Evolutionary conservation across 208 protist genomes (phyloP), one percentile per base, ranked within the genome.

Genomic region (Trypanosoma conorhini): DNA sequence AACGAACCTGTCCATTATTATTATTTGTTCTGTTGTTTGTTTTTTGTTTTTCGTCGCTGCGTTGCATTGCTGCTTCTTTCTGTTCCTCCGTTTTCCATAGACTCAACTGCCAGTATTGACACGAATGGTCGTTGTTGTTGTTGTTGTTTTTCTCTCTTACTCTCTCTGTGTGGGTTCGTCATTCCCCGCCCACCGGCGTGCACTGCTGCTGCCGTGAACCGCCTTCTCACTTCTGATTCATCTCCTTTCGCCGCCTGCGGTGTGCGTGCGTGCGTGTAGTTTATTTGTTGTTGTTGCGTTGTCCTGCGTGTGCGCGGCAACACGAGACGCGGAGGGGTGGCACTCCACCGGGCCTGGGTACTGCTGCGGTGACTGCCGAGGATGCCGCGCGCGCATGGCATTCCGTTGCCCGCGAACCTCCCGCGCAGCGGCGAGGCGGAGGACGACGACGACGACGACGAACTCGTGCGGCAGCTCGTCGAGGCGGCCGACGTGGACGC

Each of bases 391-490:
- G 31, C 8, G 13, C 31, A 15, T 38, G 55, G 55, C 17, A 38
- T 60, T 22, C 38, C 59, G 38, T 33, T 24, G 33, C 59, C 38
- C 9, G 30, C 24, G 13, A 54, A 38, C 15, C 48, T 31, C 5
- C 7, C 62, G 33, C 12, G 33, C 9, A 26, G 31, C 31, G 38
- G 4, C 21, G n/a, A 22, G 24, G 40, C 30, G 12, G 51, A 21
- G n/a, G 33, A 40, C 15, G 13, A 73, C 17, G 26, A 72, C 13
- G 74, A 83, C 13, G 74, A 83, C 58, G 90, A 95, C 0, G 82
- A 84, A 13, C 82, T 95, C 5, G 90, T 95, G 21, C 82, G 81
- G 13, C 82, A 91, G 62, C 76, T 95, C 5, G 75, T 95, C 26
- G 70, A 91, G 46, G 72, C 87, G 0, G 68, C 77, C 44, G 72